Evolutionary conservation across 192 early-diverging fungal genomes (phyloP).

Genomic region (Mortierella hygrophila): DNA sequence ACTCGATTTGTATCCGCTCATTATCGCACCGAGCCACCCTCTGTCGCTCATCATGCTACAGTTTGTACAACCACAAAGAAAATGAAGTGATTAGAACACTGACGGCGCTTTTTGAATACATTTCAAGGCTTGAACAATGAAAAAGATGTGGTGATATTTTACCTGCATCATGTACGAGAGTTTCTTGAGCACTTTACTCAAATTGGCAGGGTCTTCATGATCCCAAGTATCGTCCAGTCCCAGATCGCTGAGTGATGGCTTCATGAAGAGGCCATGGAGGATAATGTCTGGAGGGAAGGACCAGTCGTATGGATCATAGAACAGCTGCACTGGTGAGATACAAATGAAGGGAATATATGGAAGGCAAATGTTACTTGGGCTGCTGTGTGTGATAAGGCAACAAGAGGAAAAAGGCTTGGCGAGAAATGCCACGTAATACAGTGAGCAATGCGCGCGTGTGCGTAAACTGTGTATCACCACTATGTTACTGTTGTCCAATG

Average conservation of each 20-base stretch:
- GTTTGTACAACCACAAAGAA: too few species aligned
- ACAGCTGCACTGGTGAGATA: constrained; percentile 30
- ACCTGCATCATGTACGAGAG: constrained; percentile 47
- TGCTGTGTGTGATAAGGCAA: neutral
- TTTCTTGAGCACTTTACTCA: constrained; percentile 36
- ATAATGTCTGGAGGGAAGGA: constrained; percentile 51
- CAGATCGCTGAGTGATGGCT: constrained; percentile 28
- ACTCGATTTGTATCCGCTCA: constrained; percentile 52
- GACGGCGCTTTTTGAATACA: too few species aligned
- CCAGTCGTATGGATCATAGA: constrained; percentile 51
- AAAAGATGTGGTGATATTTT: neutral
- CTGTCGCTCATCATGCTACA: constrained; percentile 38
- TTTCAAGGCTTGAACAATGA: neutral
- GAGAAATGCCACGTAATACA: neutral
- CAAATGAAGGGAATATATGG: neutral
- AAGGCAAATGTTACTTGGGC: neutral
- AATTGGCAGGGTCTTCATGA: constrained; percentile 30
- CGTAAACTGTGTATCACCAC: too few species aligned
- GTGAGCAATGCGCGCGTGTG: too few species aligned
- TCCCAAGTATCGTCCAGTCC: constrained; percentile 46
- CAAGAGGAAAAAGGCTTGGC: constrained; percentile 1
- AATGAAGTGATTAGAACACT: neutral
- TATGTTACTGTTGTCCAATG: too few species aligned
- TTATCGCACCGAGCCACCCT: constrained; percentile 39
- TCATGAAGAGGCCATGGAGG: constrained; percentile 21